Evolutionary conservation across 176 grass and related monocot species (phyloP).

Genomic region (Olyra latifolia): DNA sequence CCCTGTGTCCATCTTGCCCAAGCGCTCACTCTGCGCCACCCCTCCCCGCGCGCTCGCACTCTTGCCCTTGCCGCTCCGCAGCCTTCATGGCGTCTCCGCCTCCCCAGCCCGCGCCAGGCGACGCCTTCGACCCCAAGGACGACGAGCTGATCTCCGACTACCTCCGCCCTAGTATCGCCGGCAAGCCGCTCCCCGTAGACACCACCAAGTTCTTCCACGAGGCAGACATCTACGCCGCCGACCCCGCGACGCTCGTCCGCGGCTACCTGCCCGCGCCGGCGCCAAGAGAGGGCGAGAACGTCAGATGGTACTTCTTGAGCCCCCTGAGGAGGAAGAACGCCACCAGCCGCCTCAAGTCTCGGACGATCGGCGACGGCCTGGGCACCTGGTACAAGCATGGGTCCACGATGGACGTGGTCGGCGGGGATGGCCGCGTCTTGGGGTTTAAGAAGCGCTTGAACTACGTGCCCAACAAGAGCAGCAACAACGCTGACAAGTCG

Average conservation of each 20-base stretch:
- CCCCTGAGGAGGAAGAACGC: background rate
- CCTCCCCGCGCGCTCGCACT: no score
- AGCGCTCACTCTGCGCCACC: no score
- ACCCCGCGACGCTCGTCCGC: background rate
- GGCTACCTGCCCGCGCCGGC: background rate
- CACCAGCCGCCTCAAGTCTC: background rate
- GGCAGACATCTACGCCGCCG: background rate
- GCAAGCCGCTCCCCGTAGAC: background rate
- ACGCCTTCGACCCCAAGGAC: background rate
- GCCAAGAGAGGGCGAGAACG: background rate
- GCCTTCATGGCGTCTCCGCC: no score
- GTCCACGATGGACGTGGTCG: background rate
- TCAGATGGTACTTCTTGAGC: conserved; percentile 2
- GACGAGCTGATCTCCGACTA: background rate
- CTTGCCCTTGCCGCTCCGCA: no score
- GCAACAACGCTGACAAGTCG: background rate
- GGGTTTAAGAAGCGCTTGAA: background rate
- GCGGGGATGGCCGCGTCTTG: background rate
- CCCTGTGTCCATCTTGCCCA: no score
- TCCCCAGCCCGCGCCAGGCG: background rate
- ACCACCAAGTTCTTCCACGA: background rate
- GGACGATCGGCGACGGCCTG: background rate
- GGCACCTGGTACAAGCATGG: conserved; percentile 14
- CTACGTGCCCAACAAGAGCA: no score
- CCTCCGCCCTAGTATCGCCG: background rate